Conservation (phyloP, 164 flowering plant species). For the Saururus chinensis region DNA sequence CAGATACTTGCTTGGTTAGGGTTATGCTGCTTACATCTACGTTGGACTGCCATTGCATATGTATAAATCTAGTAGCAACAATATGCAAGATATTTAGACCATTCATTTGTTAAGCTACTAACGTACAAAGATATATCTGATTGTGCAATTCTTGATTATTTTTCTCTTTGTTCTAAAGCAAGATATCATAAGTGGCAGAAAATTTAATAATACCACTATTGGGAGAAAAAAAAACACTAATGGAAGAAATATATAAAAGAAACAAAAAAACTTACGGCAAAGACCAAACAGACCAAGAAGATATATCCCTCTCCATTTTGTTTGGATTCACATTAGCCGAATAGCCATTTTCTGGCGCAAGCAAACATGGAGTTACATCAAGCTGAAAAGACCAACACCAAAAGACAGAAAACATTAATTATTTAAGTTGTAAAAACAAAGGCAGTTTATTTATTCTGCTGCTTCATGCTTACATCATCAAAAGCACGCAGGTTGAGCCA, state of each 20-base stretch:
- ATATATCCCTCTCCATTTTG: conserved; percentile 17
- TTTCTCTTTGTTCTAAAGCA: no score
- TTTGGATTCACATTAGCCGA: conserved; percentile 10
- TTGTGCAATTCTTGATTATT: no score
- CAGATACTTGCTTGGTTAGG: no score
- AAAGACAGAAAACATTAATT: background rate
- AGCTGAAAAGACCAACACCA: conserved; percentile 40
- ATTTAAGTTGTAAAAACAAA: background rate
- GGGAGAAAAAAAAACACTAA: background rate
- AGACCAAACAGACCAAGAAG: conserved; percentile 56
- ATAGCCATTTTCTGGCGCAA: conserved; percentile 37
- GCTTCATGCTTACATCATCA: conserved; percentile 56
- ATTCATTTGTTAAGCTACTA: no score
- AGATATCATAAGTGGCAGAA: no score
- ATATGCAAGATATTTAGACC: no score
- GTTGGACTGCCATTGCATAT: no score
- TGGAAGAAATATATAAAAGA: background rate
- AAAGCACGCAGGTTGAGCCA: conserved; percentile 81
- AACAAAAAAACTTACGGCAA: conserved; percentile 58
- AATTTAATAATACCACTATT: no score
- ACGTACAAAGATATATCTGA: no score
- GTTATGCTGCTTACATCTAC: no score
- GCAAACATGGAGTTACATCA: conserved; percentile 81
- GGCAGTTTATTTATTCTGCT: background rate
- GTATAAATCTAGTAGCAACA: no score